Evolutionary conservation across 176 grass and related monocot genomes (phyloP).

Genomic region (Cymbopogon citratus): DNA sequence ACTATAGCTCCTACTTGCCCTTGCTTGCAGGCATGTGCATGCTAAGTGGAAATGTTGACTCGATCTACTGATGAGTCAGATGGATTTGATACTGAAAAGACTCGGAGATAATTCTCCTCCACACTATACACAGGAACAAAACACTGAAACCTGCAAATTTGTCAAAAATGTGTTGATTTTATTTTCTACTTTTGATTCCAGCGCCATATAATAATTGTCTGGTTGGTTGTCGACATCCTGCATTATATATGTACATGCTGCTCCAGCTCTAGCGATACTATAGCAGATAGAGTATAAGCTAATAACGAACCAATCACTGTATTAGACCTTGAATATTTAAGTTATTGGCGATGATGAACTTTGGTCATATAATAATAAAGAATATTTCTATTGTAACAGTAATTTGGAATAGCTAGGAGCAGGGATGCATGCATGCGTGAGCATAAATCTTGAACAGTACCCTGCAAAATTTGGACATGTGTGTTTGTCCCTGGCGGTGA

Average conservation of each 20-base stretch:
- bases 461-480: conserved; percentile 29
- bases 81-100: conserved; percentile 17
- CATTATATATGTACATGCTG: neutral
- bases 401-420: neutral
- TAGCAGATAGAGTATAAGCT: neutral
- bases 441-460: neutral
- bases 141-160: neutral
- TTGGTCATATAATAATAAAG: no score
- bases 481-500: conserved; percentile 30
- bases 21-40: conserved; percentile 15
- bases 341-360: neutral
- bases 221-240: neutral
- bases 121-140: neutral
- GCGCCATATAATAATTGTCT: no score
- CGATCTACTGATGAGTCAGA: neutral
- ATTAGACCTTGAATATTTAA: neutral
- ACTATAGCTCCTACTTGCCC: neutral
- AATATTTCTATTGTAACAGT: no score
- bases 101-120: neutral
- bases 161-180: neutral
- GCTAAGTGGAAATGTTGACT: conserved; percentile 19
- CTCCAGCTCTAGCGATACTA: neutral
- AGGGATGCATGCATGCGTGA: no score
- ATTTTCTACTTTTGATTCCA: neutral
- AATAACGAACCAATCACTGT: neutral